A percentile compares a stretch with the other conserved stretches of the same genome.
Evolutionary conservation across 2,329 filamentous ascomycete genomes (phyloP).

Genomic region (Cladosporium sp.): DNA sequence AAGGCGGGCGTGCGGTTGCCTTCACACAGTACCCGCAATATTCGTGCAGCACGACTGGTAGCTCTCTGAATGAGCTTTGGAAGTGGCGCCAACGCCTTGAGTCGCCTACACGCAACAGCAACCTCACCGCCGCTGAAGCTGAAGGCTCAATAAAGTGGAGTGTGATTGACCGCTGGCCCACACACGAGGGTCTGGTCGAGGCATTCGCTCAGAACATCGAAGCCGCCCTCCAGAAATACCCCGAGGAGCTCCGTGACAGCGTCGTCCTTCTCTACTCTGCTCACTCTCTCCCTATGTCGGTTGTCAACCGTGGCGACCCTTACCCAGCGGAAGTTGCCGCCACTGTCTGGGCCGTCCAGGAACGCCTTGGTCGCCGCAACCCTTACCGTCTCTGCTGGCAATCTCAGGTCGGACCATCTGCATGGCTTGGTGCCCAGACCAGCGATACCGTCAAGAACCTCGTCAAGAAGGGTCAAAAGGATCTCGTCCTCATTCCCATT

Average conservation of each 20-base stretch:
- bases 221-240: conserved; percentile 78
- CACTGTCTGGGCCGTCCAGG: conserved; percentile 96
- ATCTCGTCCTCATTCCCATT: conserved; percentile 88
- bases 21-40: conserved; percentile 99
- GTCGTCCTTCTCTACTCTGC: conserved; percentile 88
- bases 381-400: conserved; percentile 96
- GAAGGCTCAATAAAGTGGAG: conserved; percentile 86
- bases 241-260: conserved; percentile 72
- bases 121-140: conserved; percentile 53
- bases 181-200: conserved; percentile 85
- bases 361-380: conserved; percentile 81
- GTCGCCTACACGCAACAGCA: conserved; percentile 32
- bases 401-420: conserved; percentile 91
- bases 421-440: conserved; percentile 95
- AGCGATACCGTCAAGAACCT: conserved; percentile 84
- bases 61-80: conserved; percentile 95
- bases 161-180: conserved; percentile 96
- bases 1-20: conserved; percentile 88
- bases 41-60: conserved; percentile 95
- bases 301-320: conserved; percentile 93
- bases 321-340: conserved; percentile 95
- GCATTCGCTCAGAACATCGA: conserved; percentile 93
- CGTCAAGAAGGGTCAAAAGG: conserved; percentile 85
- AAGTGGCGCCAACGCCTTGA: conserved; percentile 91
- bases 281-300: conserved; percentile 94